Conservation (phyloP, 805 yeast genomes). For the Ogataea neopini region DNA sequence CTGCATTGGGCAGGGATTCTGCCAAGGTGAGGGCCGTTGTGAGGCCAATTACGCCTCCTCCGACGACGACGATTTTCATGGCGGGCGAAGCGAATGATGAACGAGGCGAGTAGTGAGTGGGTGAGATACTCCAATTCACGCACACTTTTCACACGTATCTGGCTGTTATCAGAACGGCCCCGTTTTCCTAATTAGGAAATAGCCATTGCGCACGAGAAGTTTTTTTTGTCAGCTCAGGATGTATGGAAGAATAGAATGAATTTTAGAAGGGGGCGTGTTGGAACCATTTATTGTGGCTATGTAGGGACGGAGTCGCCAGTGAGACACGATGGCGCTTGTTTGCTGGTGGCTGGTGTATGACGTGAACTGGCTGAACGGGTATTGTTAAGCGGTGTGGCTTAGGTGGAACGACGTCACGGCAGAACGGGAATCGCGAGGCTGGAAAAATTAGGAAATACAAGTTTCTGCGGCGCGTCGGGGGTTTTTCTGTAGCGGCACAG, state of each 20-base stretch:
- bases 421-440: not conserved
- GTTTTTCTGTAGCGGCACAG: no score
- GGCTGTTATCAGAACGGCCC: not conserved
- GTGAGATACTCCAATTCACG: no score
- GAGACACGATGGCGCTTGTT: not conserved
- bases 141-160: not conserved
- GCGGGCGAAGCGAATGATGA: not conserved
- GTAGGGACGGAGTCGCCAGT: not conserved
- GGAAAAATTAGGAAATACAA: not conserved
- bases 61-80: constrained; percentile 44
- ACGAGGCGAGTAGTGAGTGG: not conserved
- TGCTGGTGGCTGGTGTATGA: not conserved
- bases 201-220: not conserved
- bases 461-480: not conserved
- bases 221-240: not conserved
- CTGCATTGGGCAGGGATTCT: constrained; percentile 30
- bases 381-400: not conserved
- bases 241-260: not conserved
- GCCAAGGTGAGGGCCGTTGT: constrained; percentile 48
- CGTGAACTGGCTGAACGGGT: no score
- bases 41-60: constrained; percentile 59
- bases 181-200: constrained; percentile 6
- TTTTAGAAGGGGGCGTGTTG: not conserved
- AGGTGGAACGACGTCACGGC: not conserved
- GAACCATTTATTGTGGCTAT: no score